Evolutionary conservation across 805 yeast genomes (phyloP).

Genomic region (Zygosaccharomyces kombuchaensis): DNA sequence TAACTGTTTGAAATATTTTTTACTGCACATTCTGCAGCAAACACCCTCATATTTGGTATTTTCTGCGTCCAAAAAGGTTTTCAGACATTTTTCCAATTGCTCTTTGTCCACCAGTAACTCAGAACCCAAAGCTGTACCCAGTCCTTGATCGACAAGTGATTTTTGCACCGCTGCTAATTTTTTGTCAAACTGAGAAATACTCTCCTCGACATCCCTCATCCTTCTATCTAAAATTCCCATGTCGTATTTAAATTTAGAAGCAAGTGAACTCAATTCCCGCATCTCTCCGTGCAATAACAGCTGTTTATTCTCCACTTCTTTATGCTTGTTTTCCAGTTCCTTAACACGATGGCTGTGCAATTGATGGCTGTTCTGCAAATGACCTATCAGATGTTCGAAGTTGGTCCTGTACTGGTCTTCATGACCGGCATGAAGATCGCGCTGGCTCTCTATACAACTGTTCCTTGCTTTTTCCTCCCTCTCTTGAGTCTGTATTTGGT

Average conservation of each 20-base stretch:
- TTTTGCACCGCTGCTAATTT: constrained; percentile 23
- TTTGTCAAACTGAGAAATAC: constrained; percentile 43
- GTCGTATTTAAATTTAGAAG: constrained; percentile 64
- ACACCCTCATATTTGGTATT: constrained; percentile 21
- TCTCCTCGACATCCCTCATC: constrained; percentile 63
- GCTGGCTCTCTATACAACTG: constrained; percentile 3
- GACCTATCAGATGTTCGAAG: constrained; percentile 11
- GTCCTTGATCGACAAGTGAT: constrained; percentile 14
- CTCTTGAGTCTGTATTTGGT: constrained; percentile 13
- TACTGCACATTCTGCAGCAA: constrained; percentile 14
- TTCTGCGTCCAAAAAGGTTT: constrained; percentile 14
- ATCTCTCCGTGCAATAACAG: constrained; percentile 39
- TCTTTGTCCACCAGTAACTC: constrained; percentile 17
- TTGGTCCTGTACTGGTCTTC: not conserved
- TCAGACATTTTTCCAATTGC: constrained; percentile 19
- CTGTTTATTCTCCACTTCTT: constrained; percentile 25
- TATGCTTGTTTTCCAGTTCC: constrained; percentile 19
- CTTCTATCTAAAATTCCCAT: constrained; percentile 53
- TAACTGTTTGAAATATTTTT: constrained; percentile 12
- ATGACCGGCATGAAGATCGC: constrained; percentile 5
- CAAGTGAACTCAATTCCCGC: constrained; percentile 49
- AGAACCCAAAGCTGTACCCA: constrained; percentile 16
- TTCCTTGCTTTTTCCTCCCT: constrained; percentile 11
- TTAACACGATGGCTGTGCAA: constrained; percentile 17
- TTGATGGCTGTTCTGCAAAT: constrained; percentile 17